These are phyloP conservation scores for Gymnopilus junonius DNA, from an alignment of 768 basidiomycete species.

Conservation along the genomic window DNA sequence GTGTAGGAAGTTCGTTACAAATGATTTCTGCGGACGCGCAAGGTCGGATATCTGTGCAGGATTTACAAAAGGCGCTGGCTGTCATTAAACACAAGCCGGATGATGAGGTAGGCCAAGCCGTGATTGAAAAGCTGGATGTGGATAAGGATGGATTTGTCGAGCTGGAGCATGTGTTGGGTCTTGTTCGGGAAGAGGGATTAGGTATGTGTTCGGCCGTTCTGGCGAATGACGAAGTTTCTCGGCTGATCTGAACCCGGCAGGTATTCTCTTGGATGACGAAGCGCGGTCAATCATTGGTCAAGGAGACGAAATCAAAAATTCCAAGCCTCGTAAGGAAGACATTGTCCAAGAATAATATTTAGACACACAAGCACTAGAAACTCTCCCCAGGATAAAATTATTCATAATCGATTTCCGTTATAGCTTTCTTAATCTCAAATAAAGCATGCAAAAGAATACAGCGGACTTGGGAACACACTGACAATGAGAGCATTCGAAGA, in stretches of 20 bases:
- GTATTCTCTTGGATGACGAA: conserved; percentile 85
- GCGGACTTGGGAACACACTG: conserved; percentile 6
- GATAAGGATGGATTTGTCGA: conserved; percentile 97
- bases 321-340: conserved; percentile 92
- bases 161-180: conserved; percentile 89
- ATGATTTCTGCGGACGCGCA: conserved; percentile 85
- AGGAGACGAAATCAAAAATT: conserved; percentile 79
- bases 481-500: conserved; percentile 1
- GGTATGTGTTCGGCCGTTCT: conserved; percentile 46
- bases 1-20: conserved; percentile 83
- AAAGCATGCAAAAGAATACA: conserved; percentile 5
- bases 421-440: conserved; percentile 6
- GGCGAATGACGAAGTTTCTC: conserved; percentile 7
- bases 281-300: conserved; percentile 84
- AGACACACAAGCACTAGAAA: background rate
- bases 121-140: conserved; percentile 93
- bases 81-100: conserved; percentile 95
- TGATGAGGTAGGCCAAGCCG: conserved; percentile 83
- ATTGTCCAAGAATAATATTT: conserved; percentile 75
- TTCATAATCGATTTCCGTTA: conserved; percentile 4
- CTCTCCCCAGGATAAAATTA: conserved; percentile 9
- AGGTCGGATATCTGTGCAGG: conserved; percentile 87
- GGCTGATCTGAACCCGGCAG: conserved; percentile 36
- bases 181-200: conserved; percentile 87
- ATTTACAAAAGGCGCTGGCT: conserved; percentile 87